Conservation (phyloP, 192 early-diverging fungal species). For the Coemansia sp. region DNA sequence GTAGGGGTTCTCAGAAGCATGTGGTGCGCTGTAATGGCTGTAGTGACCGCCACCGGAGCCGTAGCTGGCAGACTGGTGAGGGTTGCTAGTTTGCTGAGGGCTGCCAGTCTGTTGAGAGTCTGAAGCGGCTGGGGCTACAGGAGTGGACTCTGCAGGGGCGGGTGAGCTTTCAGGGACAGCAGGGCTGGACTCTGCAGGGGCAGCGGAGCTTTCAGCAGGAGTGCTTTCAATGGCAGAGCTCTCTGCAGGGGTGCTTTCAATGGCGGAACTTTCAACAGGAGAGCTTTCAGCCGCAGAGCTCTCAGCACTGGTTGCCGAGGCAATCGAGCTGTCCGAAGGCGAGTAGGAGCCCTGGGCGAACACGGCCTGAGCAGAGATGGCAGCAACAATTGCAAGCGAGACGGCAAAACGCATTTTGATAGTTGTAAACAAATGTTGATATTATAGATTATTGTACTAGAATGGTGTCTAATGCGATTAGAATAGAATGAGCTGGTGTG, state of each 20-base stretch:
- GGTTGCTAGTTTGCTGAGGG: neutral
- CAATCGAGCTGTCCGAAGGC: neutral
- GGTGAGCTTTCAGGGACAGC: neutral
- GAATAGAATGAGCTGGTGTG: neutral
- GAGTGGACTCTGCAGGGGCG: neutral
- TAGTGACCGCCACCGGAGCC: slow-evolving; percentile 5
- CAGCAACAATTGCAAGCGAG: slow-evolving; percentile 36
- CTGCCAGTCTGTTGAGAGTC: neutral
- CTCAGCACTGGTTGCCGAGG: neutral
- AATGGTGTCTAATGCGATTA: neutral
- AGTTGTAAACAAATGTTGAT: neutral
- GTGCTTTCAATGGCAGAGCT: neutral
- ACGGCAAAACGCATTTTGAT: slow-evolving; percentile 33
- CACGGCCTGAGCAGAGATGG: slow-evolving; percentile 32
- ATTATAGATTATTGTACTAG: neutral
- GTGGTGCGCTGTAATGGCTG: neutral
- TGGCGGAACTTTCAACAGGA: neutral
- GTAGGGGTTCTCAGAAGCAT: neutral
- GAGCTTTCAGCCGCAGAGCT: no score
- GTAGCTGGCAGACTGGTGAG: slow-evolving; percentile 14
- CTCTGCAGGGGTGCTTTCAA: neutral
- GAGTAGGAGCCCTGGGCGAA: slow-evolving; percentile 19
- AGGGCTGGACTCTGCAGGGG: neutral
- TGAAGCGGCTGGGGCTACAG: slow-evolving; percentile 2
- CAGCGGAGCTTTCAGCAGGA: neutral